Percentiles rank a stretch among this genome's conserved stretches.
phyloP scores from a whole-genome alignment of 345 rosid species.

The Atalantia buxifolia region DNA sequence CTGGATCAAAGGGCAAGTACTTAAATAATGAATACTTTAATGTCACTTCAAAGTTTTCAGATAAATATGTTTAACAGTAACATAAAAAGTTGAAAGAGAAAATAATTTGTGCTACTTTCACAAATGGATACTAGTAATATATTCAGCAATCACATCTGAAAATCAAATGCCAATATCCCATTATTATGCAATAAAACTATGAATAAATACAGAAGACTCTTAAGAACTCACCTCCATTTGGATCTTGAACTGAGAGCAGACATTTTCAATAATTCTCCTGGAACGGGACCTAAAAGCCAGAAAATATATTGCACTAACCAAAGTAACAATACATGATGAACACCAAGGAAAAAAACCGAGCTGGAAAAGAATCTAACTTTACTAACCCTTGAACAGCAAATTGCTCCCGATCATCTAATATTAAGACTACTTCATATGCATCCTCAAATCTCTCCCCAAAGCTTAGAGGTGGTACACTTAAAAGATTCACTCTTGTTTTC shows the following conservation, averaged over 20 bases:
- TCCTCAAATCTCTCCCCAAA: slow-evolving; percentile 78
- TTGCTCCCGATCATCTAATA: slow-evolving; percentile 84
- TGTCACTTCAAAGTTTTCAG: not conserved
- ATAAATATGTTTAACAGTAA: not conserved
- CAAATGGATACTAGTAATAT: not conserved
- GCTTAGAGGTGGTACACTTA: slow-evolving; percentile 65
- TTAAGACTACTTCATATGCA: slow-evolving; percentile 65
- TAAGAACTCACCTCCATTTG: slow-evolving; percentile 51
- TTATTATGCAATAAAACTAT: not conserved
- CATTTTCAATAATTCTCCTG: slow-evolving; percentile 58
- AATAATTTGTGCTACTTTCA: not conserved
- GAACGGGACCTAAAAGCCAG: slow-evolving; percentile 55
- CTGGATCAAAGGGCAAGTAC: not conserved
- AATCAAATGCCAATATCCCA: not conserved
- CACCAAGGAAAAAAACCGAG: not conserved
- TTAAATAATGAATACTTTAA: not conserved
- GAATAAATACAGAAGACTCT: slow-evolving; percentile 1
- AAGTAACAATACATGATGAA: not conserved
- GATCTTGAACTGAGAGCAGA: slow-evolving; percentile 64
- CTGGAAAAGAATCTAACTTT: slow-evolving; percentile 13
- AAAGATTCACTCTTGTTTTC: slow-evolving; percentile 27
- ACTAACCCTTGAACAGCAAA: slow-evolving; percentile 69
- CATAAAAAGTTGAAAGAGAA: not conserved
- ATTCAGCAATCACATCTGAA: not conserved
- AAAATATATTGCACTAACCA: not conserved